phyloP scores from a whole-genome alignment of 257 asterid genomes.

The Verbena officinalis region DNA sequence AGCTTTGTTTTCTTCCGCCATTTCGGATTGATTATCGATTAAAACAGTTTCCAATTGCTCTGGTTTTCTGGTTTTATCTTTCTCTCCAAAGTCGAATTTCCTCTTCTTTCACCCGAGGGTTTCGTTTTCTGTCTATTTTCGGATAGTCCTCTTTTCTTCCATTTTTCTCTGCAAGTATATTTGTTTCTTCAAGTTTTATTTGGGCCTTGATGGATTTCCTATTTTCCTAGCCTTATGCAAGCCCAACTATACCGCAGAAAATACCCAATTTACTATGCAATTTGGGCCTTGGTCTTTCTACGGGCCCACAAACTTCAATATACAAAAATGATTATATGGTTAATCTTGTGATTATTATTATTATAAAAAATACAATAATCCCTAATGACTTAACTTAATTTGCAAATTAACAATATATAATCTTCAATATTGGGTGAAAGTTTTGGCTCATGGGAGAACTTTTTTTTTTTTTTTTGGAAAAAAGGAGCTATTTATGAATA shows the following conservation, averaged over 20 bases:
- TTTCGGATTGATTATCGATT: slow-evolving; percentile 19
- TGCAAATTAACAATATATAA: too few species aligned
- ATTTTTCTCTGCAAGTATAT: background rate
- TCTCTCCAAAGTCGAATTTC: slow-evolving; percentile 20
- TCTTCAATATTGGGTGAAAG: too few species aligned
- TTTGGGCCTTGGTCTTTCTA: background rate
- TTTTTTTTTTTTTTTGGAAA: too few species aligned
- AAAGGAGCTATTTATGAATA: too few species aligned
- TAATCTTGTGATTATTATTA: too few species aligned
- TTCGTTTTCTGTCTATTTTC: slow-evolving; percentile 31
- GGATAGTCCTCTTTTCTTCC: slow-evolving; percentile 7
- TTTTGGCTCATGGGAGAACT: too few species aligned
- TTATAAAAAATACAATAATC: too few species aligned
- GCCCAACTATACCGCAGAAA: background rate
- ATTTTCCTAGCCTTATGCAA: background rate
- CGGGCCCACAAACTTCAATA: too few species aligned
- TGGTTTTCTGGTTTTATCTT: slow-evolving; percentile 8
- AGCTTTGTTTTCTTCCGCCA: slow-evolving; percentile 57
- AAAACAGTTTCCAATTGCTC: slow-evolving; percentile 6
- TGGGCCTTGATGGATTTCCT: slow-evolving; percentile 20
- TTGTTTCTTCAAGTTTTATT: background rate
- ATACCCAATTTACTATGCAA: slow-evolving; percentile 16
- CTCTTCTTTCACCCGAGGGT: slow-evolving; percentile 36
- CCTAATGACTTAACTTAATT: too few species aligned
- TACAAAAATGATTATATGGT: too few species aligned